Conservation (phyloP, 352 stramenopile species). For the Phytophthora chlamydospora region DNA sequence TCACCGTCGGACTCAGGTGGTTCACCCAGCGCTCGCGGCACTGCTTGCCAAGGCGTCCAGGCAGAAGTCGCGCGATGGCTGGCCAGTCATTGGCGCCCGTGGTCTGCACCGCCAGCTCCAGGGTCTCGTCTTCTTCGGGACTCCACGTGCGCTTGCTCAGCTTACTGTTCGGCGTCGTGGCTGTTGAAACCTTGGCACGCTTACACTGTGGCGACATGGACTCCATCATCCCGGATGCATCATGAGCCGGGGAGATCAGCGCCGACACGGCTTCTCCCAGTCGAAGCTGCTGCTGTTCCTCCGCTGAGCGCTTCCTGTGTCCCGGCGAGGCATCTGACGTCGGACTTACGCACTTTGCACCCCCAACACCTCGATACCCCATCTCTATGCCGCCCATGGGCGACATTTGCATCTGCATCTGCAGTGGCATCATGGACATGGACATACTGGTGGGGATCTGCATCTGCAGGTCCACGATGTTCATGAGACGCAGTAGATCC, state of each 20-base stretch:
- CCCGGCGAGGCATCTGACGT: neutral
- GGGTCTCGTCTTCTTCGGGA: slow-evolving; percentile 59
- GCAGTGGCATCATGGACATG: slow-evolving; percentile 26
- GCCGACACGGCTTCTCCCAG: slow-evolving; percentile 23
- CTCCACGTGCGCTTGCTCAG: slow-evolving; percentile 76
- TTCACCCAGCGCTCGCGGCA: slow-evolving; percentile 98
- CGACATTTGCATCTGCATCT: slow-evolving; percentile 26
- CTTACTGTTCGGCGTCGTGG: slow-evolving; percentile 33
- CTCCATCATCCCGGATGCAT: slow-evolving; percentile 31
- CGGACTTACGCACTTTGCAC: slow-evolving; percentile 3
- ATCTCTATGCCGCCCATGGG: slow-evolving; percentile 18
- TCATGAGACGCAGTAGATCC: slow-evolving; percentile 76
- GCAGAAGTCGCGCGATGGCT: slow-evolving; percentile 92
- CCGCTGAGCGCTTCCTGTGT: slow-evolving; percentile 17
- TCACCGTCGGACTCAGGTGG: slow-evolving; percentile 94
- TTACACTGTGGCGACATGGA: slow-evolving; percentile 67
- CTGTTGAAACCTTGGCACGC: slow-evolving; percentile 50
- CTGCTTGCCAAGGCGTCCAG: slow-evolving; percentile 95
- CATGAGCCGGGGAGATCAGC: slow-evolving; percentile 31
- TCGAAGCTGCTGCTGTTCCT: neutral
- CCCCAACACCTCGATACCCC: slow-evolving; percentile 16
- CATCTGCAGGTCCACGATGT: slow-evolving; percentile 82
- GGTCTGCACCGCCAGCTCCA: slow-evolving; percentile 59
- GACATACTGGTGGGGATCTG: slow-evolving; percentile 52
- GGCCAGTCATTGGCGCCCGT: slow-evolving; percentile 90